Conservation (phyloP, 2,329 filamentous ascomycete genomes). For the Chrysosporium queenslandicum region DNA sequence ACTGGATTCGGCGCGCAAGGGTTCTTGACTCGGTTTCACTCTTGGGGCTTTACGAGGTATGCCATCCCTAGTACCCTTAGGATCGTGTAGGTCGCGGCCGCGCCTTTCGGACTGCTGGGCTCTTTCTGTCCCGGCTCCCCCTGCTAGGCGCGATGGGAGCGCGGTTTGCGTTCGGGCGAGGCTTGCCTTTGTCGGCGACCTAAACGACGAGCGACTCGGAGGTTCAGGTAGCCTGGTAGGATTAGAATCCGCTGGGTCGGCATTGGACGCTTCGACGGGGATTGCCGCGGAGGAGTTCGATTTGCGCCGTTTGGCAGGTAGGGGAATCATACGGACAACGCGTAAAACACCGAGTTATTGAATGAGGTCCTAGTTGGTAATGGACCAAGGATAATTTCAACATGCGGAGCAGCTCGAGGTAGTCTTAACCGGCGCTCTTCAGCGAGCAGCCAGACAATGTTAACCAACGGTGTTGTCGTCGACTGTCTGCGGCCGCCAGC, state of each 20-base stretch:
- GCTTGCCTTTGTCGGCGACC: conserved; percentile 57
- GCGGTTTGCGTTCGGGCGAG: conserved; percentile 53
- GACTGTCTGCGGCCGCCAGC: background rate
- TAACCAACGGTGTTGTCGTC: background rate
- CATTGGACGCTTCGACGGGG: conserved; percentile 35
- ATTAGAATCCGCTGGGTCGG: conserved; percentile 22
- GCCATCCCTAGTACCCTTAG: background rate
- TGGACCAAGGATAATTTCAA: too few relatives aligned
- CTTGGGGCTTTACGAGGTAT: background rate
- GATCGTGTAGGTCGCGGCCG: conserved; percentile 14
- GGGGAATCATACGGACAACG: conserved; percentile 41
- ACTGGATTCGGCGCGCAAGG: background rate
- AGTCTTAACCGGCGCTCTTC: background rate
- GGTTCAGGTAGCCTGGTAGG: conserved; percentile 23
- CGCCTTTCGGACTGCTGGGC: conserved; percentile 21
- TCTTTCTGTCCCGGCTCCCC: conserved; percentile 31
- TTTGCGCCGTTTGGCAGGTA: conserved; percentile 55
- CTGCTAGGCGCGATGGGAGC: conserved; percentile 41
- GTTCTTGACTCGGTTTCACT: background rate
- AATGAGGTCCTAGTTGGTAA: too few relatives aligned
- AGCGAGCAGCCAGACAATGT: background rate
- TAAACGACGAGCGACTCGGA: conserved; percentile 47
- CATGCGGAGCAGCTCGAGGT: too few relatives aligned
- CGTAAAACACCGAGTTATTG: conserved; percentile 1
- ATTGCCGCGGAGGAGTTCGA: conserved; percentile 47